Evolutionary conservation across 345 rosid species (phyloP), one percentile per base, ranked within the genome.

Genomic region (Gossypium stocksii): DNA sequence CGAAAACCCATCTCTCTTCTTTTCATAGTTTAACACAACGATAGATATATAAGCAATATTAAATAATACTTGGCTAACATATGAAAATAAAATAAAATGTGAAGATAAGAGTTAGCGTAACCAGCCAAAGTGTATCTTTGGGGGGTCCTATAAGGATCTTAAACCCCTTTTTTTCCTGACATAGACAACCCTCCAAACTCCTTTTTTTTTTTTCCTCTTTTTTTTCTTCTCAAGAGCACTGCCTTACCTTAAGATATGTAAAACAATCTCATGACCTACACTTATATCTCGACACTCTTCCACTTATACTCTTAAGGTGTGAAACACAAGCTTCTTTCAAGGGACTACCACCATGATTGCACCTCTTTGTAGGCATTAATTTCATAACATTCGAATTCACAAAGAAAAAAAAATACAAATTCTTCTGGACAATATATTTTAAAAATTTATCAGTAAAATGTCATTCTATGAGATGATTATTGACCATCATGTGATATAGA

Each of bases 261-360:
- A 48, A 48, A 13, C 4, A 48, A 10, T 48, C 16, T 86, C 89
- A 81, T 88, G 81, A 58, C 59, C 70, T 59, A 56, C 80, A 81
- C 85, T 82, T 86, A n/a, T 85, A 68, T 19, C 67, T 17, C 17
- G 16, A 57, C 45, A 38, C 53, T 78, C 60, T 71, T 52, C 56
- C 16, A 69, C 59, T 64, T 63, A 57, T 78, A 52, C 61, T 52
- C 16, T 43, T 10, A 73, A 80, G 85, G 74, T 83, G 87, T 88
- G 82, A 81, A 81, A 74, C 77, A 74, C 76, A 88, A 86, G 87
- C 81, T 82, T 58, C 88, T 76, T 77, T 79, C 43, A 19, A 70
- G 80, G 86, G 80, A 62, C 84, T 81, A 38, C 57, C 51, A 41
- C 83, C 71, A 86, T 88, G 79, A 88, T 88, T 85, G 85, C 82